These are phyloP conservation scores for Mycosphaerella sp. DNA, from an alignment of 2,329 filamentous ascomycete species.

Conservation along the genomic window DNA sequence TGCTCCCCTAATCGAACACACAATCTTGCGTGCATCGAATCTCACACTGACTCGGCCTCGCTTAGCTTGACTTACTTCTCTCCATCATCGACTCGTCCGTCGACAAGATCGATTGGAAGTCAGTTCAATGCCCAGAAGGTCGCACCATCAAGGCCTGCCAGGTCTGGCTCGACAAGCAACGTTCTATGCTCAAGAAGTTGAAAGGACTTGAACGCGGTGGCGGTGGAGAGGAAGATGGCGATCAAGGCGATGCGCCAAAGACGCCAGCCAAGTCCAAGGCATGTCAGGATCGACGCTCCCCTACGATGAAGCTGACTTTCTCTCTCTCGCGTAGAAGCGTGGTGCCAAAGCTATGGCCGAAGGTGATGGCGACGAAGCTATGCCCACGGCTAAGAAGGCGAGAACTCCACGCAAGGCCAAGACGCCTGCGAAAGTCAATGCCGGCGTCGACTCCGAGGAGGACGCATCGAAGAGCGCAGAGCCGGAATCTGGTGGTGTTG, in stretches of 20 bases:
- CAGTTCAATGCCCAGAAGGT: slow-evolving; percentile 27
- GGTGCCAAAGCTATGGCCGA: slow-evolving; percentile 14
- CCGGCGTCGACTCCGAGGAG: slow-evolving; percentile 8
- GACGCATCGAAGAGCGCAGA: not conserved
- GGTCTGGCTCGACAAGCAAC: slow-evolving; percentile 32
- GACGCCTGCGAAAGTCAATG: slow-evolving; percentile 12
- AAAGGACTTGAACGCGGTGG: slow-evolving; percentile 12
- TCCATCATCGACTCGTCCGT: slow-evolving; percentile 26
- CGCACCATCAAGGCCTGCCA: slow-evolving; percentile 28
- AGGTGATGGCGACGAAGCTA: slow-evolving; percentile 17
- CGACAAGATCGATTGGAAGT: slow-evolving; percentile 27
- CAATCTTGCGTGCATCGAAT: not conserved
- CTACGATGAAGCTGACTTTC: slow-evolving; percentile 1
- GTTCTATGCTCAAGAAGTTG: slow-evolving; percentile 25
- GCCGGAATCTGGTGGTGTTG: not conserved
- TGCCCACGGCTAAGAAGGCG: slow-evolving; percentile 16
- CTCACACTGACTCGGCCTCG: not conserved
- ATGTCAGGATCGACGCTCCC: too few species aligned
- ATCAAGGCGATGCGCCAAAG: not conserved
- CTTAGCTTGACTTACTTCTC: slow-evolving; percentile 26
- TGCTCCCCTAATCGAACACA: not conserved
- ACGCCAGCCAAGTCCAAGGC: slow-evolving; percentile 19
- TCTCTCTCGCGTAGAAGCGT: slow-evolving; percentile 21
- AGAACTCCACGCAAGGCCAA: slow-evolving; percentile 17
- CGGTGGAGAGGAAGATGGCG: slow-evolving; percentile 3